Base-by-base conservation (phyloP, 2,329 filamentous ascomycete genomes). In the Fusarium sp. region DNA sequence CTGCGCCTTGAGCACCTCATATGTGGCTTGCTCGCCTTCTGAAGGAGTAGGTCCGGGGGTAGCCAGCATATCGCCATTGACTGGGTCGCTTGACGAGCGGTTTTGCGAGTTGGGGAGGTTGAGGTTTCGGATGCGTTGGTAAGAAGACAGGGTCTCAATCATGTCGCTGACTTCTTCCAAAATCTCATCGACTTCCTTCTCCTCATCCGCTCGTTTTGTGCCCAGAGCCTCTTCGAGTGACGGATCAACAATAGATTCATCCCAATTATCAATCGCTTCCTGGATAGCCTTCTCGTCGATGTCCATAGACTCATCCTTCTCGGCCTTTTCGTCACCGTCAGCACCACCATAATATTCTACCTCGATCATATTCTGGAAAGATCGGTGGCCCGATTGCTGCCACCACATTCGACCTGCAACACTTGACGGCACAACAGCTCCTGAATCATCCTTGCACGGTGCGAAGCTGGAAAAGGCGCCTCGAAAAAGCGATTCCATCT, bases 391-490 rank as follows among this genome's bases (percentile, higher is more conserved):
- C 58, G 89, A 84, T 70, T 90, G 90, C 79, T 94, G 90, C 92
- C 93, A 96, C 92, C 93, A 95, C 55, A 95, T 83, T 77, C 90
- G 89, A 59, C 90, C 90, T 67, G 93, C 89, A 56, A 90, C 87
- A 39, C 90, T 89, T 4, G 91, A 90, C 1, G 93, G 90, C 7
- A 94, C 85, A 65, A 95, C 86, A 11, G 93, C 92, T 18, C 88
- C 89, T 7, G 92, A 88, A 78, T 95, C 91, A 80, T 96, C 93
- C 75, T 90, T 91, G 58, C 89, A 90, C 1, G 93, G 93, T 11
- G 93, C 93, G 80, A 95, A 96, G 78, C 92, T 93, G 1, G 92
- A 94, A 80, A 95, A 96, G 3, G 91, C 93, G 62, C 92, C 90
- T 36, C 92, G 88, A 79, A 95, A 96, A 15, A 95, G 84, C 0